phyloP scores from a whole-genome alignment of 805 yeast genomes.

The Lipomyces spencermartinsiae region DNA sequence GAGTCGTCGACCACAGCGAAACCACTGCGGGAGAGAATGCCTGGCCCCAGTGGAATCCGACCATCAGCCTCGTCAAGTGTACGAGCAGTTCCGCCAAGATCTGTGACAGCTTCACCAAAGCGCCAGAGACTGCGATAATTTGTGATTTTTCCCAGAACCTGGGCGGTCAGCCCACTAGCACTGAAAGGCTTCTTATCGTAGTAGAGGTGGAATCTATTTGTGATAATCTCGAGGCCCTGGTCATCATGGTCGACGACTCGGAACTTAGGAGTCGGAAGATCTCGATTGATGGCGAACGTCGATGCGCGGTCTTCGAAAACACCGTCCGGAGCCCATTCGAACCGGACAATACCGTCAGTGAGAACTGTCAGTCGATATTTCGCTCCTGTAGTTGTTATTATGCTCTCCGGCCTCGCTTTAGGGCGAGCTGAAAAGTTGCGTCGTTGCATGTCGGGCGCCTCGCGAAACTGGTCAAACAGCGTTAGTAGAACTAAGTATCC shows the following conservation, averaged over 20 bases:
- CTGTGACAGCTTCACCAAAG: not conserved
- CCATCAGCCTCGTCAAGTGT: conserved; percentile 3
- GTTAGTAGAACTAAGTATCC: no score
- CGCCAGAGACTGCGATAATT: not conserved
- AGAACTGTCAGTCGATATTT: not conserved
- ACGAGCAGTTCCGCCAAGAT: not conserved
- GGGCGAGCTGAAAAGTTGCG: no score
- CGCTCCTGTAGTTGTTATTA: no score
- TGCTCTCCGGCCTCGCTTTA: no score
- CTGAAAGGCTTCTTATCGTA: not conserved
- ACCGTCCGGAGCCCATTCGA: not conserved
- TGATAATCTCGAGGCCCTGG: not conserved
- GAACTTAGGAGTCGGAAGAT: not conserved
- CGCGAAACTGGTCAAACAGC: no score
- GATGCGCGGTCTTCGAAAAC: not conserved
- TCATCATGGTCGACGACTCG: not conserved
- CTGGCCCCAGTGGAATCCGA: not conserved
- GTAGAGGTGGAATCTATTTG: not conserved
- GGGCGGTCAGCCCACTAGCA: not conserved
- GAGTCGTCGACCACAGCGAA: not conserved
- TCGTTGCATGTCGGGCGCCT: no score
- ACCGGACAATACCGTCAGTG: not conserved
- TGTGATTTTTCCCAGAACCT: not conserved
- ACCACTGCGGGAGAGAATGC: not conserved
- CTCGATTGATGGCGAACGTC: not conserved